Conservation (phyloP, 805 yeast species). For the Pichia manshurica region DNA sequence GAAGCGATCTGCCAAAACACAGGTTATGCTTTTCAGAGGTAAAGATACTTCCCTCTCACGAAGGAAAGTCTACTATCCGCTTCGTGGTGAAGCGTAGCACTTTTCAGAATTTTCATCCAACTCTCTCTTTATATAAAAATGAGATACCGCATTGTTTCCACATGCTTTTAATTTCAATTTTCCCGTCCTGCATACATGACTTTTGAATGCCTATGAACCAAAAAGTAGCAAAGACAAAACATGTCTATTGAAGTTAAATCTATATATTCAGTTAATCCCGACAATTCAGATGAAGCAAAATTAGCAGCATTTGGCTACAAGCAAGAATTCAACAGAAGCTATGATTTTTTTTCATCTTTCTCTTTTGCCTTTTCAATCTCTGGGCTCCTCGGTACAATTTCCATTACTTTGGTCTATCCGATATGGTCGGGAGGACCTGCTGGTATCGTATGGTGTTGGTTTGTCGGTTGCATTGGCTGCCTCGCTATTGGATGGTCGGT, state of each 20-base stretch:
- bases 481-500: conserved; percentile 49
- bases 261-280: conserved; percentile 32
- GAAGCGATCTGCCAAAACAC: no score
- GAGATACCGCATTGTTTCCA: no score
- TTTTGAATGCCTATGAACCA: no score
- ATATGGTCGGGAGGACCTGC: conserved; percentile 54
- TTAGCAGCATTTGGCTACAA: conserved; percentile 50
- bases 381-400: conserved; percentile 58
- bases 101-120: no score
- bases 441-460: conserved; percentile 61
- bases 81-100: no score
- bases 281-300: background rate
- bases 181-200: no score
- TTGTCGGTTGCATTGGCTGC: conserved; percentile 48
- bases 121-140: no score
- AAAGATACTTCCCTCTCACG: no score
- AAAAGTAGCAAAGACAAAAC: background rate
- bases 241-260: background rate
- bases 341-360: conserved; percentile 54
- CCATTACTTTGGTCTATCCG: conserved; percentile 47
- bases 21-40: no score
- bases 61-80: no score
- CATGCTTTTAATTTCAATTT: no score
- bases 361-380: conserved; percentile 62
- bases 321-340: conserved; percentile 54